Evolutionary conservation across 2,329 filamentous ascomycete species (phyloP).

Genomic region (Colletotrichum brevisporum): DNA sequence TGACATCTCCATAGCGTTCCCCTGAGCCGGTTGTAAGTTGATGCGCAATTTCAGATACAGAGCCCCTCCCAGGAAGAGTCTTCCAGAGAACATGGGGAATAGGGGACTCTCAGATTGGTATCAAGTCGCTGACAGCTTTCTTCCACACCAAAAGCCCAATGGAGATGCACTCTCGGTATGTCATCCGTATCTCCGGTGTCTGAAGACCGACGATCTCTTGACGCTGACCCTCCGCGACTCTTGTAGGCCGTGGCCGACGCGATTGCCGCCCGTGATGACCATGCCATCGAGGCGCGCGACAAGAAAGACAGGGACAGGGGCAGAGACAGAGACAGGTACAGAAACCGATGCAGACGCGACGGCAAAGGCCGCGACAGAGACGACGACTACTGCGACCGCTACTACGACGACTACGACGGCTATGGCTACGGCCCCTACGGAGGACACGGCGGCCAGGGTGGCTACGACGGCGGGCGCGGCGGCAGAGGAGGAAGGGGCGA

Average conservation of each 20-base stretch:
- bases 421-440: conserved; percentile 3
- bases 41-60: too few relatives aligned
- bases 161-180: conserved; percentile 11
- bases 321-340: background rate
- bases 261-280: conserved; percentile 8
- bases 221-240: background rate
- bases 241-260: conserved; percentile 1
- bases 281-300: background rate
- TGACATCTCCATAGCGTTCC: conserved; percentile 9
- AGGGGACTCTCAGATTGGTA: too few relatives aligned
- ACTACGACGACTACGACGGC: background rate
- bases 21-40: conserved; percentile 26
- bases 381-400: background rate
- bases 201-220: background rate
- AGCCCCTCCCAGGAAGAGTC: too few relatives aligned
- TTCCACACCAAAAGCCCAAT: background rate
- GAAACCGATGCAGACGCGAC: conserved; percentile 14
- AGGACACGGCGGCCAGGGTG: conserved; percentile 1
- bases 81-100: too few relatives aligned
- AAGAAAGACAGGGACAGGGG: background rate
- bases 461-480: conserved; percentile 1
- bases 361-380: background rate
- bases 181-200: background rate
- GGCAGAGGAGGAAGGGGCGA: background rate
- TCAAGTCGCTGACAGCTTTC: background rate